Percentiles rank a stretch among this genome's conserved stretches.
phyloP scores from a whole-genome alignment of 2,329 filamentous ascomycete species.

The Penicillium sp. region DNA sequence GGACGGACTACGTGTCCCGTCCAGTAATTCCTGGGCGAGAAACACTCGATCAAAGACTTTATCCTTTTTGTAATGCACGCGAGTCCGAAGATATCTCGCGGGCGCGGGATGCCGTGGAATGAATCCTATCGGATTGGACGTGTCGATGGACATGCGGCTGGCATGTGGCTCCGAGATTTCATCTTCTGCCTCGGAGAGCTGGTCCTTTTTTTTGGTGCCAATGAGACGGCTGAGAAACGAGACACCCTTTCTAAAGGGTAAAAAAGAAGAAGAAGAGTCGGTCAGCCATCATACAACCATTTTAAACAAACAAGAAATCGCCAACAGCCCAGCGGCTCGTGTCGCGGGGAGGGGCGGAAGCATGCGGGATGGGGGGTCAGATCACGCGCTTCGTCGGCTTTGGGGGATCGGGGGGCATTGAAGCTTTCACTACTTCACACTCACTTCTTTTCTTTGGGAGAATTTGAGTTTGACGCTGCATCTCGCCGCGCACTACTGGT shows the following conservation, averaged over 20 bases:
- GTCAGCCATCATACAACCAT: conserved; percentile 14
- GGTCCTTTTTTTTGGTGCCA: conserved; percentile 72
- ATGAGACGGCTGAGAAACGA: conserved; percentile 90
- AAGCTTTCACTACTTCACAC: conserved; percentile 31
- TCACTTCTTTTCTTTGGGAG: conserved; percentile 67
- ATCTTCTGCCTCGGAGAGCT: conserved; percentile 51
- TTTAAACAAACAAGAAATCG: not conserved
- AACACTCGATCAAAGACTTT: conserved; percentile 87
- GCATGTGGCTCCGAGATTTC: conserved; percentile 72
- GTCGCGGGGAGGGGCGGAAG: not conserved
- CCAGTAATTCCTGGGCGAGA: conserved; percentile 82
- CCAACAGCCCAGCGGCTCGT: not conserved
- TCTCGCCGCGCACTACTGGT: conserved; percentile 38
- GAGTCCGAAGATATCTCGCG: conserved; percentile 86
- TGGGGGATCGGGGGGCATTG: not conserved
- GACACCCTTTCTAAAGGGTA: conserved; percentile 70
- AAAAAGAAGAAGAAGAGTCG: conserved; percentile 10
- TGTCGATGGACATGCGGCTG: conserved; percentile 75
- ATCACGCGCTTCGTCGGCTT: not conserved
- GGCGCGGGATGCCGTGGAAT: conserved; percentile 87
- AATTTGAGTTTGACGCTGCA: conserved; percentile 38
- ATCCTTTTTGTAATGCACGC: conserved; percentile 75
- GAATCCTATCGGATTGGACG: conserved; percentile 77
- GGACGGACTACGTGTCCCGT: conserved; percentile 55
- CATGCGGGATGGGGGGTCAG: conserved; percentile 1